Percentiles rank a stretch among this genome's conserved stretches.
These are phyloP conservation scores for Coemansia sp. DNA, from an alignment of 192 early-diverging fungal species.

Conservation along the genomic window DNA sequence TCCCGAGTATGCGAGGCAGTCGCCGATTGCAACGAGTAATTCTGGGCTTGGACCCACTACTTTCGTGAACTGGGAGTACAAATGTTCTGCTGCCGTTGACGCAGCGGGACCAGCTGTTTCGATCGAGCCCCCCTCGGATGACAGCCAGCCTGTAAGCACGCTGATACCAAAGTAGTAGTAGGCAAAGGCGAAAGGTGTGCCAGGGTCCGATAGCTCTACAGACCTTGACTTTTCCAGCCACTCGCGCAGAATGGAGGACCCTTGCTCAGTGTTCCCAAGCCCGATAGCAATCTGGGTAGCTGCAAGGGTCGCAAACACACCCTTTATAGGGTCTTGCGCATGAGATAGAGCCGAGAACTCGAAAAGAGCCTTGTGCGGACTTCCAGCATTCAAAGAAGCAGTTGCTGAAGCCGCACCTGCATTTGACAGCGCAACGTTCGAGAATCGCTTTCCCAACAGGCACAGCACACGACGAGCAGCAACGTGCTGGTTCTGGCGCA, in stretches of 20 bases:
- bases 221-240: slow-evolving; percentile 33
- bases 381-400: slow-evolving; percentile 23
- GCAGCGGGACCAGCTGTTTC: slow-evolving; percentile 3
- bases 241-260: slow-evolving; percentile 13
- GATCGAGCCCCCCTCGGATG: neutral
- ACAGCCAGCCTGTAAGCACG: slow-evolving; percentile 25
- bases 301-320: slow-evolving; percentile 22
- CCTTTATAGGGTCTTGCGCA: slow-evolving; percentile 7
- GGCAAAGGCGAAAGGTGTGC: slow-evolving; percentile 18
- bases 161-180: slow-evolving; percentile 44
- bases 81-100: slow-evolving; percentile 21
- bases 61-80: slow-evolving; percentile 10
- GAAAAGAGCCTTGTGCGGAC: slow-evolving; percentile 21
- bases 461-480: slow-evolving; percentile 31
- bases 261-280: slow-evolving; percentile 25
- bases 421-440: slow-evolving; percentile 5
- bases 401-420: slow-evolving; percentile 32
- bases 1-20: slow-evolving; percentile 39
- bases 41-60: slow-evolving; percentile 2
- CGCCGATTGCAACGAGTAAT: slow-evolving; percentile 29
- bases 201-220: slow-evolving; percentile 11
- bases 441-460: slow-evolving; percentile 14
- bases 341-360: slow-evolving; percentile 29
- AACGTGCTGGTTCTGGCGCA: slow-evolving; percentile 23
- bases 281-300: slow-evolving; percentile 37